phyloP scores from a whole-genome alignment of 2,329 filamentous ascomycete species.

The Alternaria sp. region DNA sequence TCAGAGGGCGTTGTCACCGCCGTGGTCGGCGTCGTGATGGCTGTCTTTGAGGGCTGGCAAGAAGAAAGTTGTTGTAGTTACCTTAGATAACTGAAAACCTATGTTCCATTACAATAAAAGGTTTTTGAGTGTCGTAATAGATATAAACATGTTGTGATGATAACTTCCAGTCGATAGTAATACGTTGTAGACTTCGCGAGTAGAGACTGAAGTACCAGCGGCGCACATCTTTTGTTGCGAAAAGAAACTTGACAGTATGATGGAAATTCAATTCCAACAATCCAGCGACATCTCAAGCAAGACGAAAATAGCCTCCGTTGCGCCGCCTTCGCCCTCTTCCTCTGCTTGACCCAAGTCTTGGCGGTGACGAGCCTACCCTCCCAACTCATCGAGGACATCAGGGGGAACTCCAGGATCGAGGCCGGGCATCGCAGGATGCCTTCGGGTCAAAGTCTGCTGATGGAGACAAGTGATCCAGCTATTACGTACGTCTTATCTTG shows the following conservation, averaged over 20 bases:
- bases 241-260: background rate
- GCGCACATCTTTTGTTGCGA: background rate
- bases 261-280: background rate
- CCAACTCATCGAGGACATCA: background rate
- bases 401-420: conserved; percentile 1
- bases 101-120: too few relatives aligned
- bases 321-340: background rate
- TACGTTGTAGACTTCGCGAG: background rate
- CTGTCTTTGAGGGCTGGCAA: background rate
- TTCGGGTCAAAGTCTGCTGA: conserved; percentile 18
- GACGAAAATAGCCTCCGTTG: background rate
- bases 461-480: conserved; percentile 32
- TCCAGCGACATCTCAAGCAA: background rate
- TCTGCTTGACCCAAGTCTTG: conserved; percentile 16
- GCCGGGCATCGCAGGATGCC: conserved; percentile 11
- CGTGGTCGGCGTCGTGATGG: background rate
- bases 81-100: background rate
- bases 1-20: background rate
- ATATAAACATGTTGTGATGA: background rate
- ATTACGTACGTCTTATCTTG: conserved; percentile 49
- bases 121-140: background rate
- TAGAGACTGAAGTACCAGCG: background rate
- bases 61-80: background rate
- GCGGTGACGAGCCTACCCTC: conserved; percentile 18
- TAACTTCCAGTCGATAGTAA: background rate